A percentile compares a stretch with the other conserved stretches of the same genome.
Conservation (phyloP, 1,284 basidiomycete species). For the Boletus smithii region DNA sequence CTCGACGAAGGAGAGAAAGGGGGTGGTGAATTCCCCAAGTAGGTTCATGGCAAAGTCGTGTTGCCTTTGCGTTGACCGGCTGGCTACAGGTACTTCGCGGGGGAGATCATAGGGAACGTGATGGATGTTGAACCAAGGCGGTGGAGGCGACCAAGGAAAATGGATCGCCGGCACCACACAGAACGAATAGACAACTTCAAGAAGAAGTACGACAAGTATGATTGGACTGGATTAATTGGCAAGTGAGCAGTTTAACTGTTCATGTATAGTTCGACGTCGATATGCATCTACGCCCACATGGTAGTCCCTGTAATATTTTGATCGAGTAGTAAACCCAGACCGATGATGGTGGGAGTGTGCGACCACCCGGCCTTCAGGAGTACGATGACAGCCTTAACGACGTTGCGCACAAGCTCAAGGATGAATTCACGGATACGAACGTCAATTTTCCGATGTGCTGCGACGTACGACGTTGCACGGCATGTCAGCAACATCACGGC, state of each 20-base stretch:
- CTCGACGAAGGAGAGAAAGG: constrained; percentile 85
- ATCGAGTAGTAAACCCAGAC: no score
- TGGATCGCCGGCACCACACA: constrained; percentile 70
- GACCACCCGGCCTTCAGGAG: background rate
- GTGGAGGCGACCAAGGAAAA: constrained; percentile 78
- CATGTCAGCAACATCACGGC: background rate
- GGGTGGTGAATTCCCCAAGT: constrained; percentile 86
- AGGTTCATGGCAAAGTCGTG: constrained; percentile 26
- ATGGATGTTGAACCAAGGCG: constrained; percentile 84
- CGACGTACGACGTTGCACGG: background rate
- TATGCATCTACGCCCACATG: no score
- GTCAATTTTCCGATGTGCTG: background rate
- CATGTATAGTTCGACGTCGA: background rate
- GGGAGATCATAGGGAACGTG: constrained; percentile 91
- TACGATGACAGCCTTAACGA: constrained; percentile 2
- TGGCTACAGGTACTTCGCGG: constrained; percentile 79
- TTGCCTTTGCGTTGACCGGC: constrained; percentile 6
- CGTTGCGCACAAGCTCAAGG: constrained; percentile 7
- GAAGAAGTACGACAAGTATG: constrained; percentile 66
- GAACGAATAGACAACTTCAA: constrained; percentile 68
- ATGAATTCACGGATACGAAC: no score
- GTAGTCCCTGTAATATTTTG: no score
- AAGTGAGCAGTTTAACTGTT: constrained; percentile 20
- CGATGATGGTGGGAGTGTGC: background rate
- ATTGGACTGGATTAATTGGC: constrained; percentile 76